Evolutionary conservation across 257 asterid genomes (phyloP), one percentile per base, ranked within the genome.

Genomic region (Solanum medicagineum): DNA sequence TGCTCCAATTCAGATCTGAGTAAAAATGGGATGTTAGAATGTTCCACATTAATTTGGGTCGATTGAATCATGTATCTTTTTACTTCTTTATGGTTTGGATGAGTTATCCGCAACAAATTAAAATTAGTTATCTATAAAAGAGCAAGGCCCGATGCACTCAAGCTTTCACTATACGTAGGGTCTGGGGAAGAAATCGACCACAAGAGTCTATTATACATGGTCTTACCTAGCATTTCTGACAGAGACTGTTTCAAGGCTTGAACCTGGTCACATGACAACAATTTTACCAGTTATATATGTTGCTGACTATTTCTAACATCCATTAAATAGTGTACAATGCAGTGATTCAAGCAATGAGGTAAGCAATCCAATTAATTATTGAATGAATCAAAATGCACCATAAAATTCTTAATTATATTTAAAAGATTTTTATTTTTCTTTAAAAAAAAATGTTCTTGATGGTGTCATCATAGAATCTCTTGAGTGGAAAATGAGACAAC

Each of bases 401-500:
- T 11, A 45, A n/a, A 20, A 73, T 45, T 44, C 36, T 49, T 49
- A 75, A 26, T 26, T 77, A 26, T 51, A 53, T 3, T 26, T 26
- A 32, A 49, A 77, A 49, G 22, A 51, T 15, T 60, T 2, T 6
- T 22, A 26, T 15, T 5, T 49, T 26, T 3, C 51, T 51, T 69
- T 68, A 0, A 10, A 1, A 6, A 14, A 51, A 24, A 51, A 79
- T 14, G 20, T 81, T 45, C 71, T 79, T 49, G 65, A 79, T 83
- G 87, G 42, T 71, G 84, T 51, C 70, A 73, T 47, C 69, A 20
- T 47, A 22, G 81, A 49, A 75, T 75, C 81, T 22, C 44, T 81
- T 57, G 32, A 81, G 88, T 81, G 90, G 90, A 86, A 82, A 85
- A 87, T 84, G 90, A 73, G 85, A 89, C 89, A 66, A 89, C 81